These are phyloP conservation scores for Aspergillus tanneri DNA, from an alignment of 2,329 filamentous ascomycete species.

Conservation along the genomic window DNA sequence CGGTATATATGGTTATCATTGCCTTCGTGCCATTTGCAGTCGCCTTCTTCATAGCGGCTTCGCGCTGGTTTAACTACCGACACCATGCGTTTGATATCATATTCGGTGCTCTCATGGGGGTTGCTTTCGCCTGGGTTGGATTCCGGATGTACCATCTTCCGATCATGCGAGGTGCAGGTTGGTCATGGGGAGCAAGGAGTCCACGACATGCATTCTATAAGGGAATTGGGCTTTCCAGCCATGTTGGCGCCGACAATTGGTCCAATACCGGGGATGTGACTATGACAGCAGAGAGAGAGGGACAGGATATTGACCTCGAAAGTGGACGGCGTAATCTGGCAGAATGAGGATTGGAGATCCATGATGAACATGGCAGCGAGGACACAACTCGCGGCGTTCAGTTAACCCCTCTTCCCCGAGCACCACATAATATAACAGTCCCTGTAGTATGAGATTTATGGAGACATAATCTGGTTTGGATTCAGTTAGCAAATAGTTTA, in stretches of 20 bases:
- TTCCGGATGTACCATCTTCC: conserved; percentile 88
- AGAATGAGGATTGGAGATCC: conserved; percentile 14
- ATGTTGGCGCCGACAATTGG: conserved; percentile 32
- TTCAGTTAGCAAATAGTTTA: background rate
- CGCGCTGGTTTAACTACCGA: conserved; percentile 82
- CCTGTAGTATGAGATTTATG: background rate
- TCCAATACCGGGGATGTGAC: conserved; percentile 14
- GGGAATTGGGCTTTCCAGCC: conserved; percentile 33
- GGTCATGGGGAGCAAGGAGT: conserved; percentile 82
- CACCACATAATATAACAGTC: background rate
- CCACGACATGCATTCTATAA: conserved; percentile 65
- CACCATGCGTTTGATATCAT: conserved; percentile 93
- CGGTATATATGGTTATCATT: conserved; percentile 72
- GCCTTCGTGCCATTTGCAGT: conserved; percentile 69
- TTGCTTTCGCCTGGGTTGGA: conserved; percentile 66
- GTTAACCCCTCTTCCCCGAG: background rate
- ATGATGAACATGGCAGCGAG: too few species aligned
- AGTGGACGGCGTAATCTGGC: conserved; percentile 15
- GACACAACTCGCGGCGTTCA: too few species aligned
- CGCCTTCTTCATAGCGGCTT: conserved; percentile 78
- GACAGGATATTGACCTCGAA: conserved; percentile 22
- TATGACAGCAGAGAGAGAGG: conserved; percentile 1
- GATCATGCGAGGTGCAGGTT: conserved; percentile 74
- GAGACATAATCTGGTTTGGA: too few species aligned
- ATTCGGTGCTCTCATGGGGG: conserved; percentile 77